Percentiles rank a stretch among this genome's conserved stretches.
Conservation (phyloP, 2,329 filamentous ascomycete genomes). For the Fusarium sp. region DNA sequence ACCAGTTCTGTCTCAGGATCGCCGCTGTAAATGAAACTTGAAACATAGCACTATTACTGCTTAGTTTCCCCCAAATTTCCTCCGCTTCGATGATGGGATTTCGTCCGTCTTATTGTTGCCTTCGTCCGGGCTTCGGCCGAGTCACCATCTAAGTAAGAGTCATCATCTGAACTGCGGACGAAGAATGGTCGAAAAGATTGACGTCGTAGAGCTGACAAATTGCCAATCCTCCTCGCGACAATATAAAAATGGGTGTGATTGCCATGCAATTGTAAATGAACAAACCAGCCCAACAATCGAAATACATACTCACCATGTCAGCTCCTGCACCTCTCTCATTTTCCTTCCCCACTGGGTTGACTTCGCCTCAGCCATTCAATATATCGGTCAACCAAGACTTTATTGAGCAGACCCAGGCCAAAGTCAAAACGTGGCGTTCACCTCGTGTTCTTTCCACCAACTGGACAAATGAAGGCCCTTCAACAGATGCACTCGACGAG, state of each 20-base stretch:
- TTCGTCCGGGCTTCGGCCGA: constrained; percentile 2
- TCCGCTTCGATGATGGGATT: neutral
- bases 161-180: neutral
- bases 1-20: neutral
- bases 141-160: neutral
- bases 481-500: neutral
- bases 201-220: neutral
- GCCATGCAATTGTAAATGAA: neutral
- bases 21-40: neutral
- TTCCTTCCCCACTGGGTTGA: neutral
- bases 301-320: neutral
- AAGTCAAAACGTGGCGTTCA: neutral
- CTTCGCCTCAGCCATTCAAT: neutral
- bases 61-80: neutral
- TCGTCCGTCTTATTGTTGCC: neutral
- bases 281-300: neutral
- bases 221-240: neutral
- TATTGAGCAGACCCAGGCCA: neutral
- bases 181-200: neutral
- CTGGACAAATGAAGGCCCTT: constrained; percentile 4
- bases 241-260: neutral
- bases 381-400: neutral
- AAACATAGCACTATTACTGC: neutral
- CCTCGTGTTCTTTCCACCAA: neutral
- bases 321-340: neutral